Conservation (phyloP, 306 rosid genomes). For the Prinsepia uniflora region DNA sequence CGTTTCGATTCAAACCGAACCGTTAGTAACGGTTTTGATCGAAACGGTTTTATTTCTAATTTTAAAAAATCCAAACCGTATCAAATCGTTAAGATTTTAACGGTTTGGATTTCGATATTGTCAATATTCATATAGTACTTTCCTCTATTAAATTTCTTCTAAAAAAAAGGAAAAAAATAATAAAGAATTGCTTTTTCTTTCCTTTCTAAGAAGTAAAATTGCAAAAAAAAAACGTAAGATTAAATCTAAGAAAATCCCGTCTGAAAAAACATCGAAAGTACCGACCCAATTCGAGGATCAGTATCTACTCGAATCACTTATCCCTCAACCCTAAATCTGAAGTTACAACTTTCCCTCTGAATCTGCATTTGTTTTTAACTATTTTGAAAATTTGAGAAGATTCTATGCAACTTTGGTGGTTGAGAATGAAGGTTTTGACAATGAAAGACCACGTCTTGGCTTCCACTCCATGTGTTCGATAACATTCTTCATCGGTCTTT, state of each 20-base stretch:
- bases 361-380: not conserved
- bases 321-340: constrained; percentile 12
- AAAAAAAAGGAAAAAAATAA: not conserved
- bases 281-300: not conserved
- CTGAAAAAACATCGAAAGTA: not conserved
- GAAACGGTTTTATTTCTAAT: no score
- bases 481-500: constrained; percentile 13
- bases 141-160: not conserved
- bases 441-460: constrained; percentile 4
- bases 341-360: not conserved
- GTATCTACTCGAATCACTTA: not conserved
- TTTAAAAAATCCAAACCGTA: no score
- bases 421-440: not conserved
- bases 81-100: no score
- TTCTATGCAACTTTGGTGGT: not conserved
- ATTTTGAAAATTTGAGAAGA: not conserved
- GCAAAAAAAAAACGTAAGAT: not conserved
- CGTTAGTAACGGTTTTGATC: no score
- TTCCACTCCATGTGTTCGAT: constrained; percentile 26
- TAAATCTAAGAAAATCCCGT: not conserved
- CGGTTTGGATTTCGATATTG: no score
- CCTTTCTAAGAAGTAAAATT: not conserved
- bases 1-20: no score
- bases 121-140: no score
- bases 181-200: not conserved